Evolutionary conservation across 1,284 basidiomycete species (phyloP), one percentile per base, ranked within the genome.

Genomic region (Moesziomyces sp.): DNA sequence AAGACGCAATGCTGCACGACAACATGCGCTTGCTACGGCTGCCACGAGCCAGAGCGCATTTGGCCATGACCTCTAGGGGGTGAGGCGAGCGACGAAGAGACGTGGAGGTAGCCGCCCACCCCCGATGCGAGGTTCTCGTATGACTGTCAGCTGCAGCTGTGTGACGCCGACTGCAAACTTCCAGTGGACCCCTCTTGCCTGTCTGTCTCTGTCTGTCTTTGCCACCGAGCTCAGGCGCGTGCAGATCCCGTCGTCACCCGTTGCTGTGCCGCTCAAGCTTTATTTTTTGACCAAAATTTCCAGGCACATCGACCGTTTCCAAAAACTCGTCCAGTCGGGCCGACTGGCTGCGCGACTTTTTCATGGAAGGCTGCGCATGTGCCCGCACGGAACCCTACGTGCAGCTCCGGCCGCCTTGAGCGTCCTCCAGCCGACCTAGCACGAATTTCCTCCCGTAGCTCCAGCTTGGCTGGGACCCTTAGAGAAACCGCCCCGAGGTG

Each of bases 341-440:
- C 38, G 38, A 40, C 38, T 40, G 30, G 30, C 18, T 40, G 38
- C 38, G 38, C 3, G 16, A n/a, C 5, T 40, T 40, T 40, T 40
- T 18, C 38, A 40, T 18, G 38, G 16, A 16, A 18, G 14, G 16
- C 16, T 16, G 38, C 38, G 18, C 38, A 40, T 18, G 38, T 18
- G 38, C 38, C 38, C 14, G 11, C 14, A 28, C 6, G 16, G 38
- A 40, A 40, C 38, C 38, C 38, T 40, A 40, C 38, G 14, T 40
- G 38, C 38, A 40, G 38, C 38, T 35, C 21, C 14, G 47, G 33
- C 5, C 33, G 42, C 4, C 0, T 5, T 7, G 42, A 50, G 46
- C 47, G 38, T 68, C 51, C 51, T 61, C 61, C 67, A 70, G 67
- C 61, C 61, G 50, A 60, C 35, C 61, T 70, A 38, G 67, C 67